phyloP scores from a whole-genome alignment of 768 basidiomycete genomes.

The Dioszegia crocea region DNA sequence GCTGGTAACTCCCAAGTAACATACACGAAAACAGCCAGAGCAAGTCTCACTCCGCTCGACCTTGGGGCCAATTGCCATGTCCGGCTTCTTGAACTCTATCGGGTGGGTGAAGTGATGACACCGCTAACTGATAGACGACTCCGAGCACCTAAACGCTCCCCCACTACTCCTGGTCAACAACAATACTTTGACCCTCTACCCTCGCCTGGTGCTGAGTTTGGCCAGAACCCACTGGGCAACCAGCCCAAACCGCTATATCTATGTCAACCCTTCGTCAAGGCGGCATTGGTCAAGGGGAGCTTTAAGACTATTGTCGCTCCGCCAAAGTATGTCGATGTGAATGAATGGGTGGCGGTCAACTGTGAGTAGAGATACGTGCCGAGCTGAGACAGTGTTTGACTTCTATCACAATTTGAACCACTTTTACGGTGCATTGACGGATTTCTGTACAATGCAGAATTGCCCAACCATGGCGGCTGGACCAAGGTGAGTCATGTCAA shows the following conservation, averaged over 20 bases:
- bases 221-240: conserved; percentile 8
- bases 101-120: conserved; percentile 29
- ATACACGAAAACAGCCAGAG: too few species aligned
- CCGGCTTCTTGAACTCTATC: conserved; percentile 48
- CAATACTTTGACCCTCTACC: conserved; percentile 40
- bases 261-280: conserved; percentile 89
- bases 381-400: conserved; percentile 68
- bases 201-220: conserved; percentile 33
- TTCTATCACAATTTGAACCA: conserved; percentile 96
- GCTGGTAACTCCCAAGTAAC: too few species aligned
- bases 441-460: conserved; percentile 81
- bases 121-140: conserved; percentile 39
- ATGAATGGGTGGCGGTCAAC: conserved; percentile 96
- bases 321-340: conserved; percentile 90
- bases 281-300: conserved; percentile 93
- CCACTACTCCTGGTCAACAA: conserved; percentile 18
- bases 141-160: conserved; percentile 47
- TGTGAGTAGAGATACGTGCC: conserved; percentile 55
- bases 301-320: conserved; percentile 97
- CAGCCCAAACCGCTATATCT: conserved; percentile 61
- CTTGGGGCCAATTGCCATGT: conserved; percentile 22
- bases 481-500: conserved; percentile 59
- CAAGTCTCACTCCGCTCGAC: background rate
- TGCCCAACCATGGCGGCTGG: conserved; percentile 94
- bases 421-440: conserved; percentile 90